phyloP scores from a whole-genome alignment of 164 flowering plant genomes.

The Vitis labrusca region DNA sequence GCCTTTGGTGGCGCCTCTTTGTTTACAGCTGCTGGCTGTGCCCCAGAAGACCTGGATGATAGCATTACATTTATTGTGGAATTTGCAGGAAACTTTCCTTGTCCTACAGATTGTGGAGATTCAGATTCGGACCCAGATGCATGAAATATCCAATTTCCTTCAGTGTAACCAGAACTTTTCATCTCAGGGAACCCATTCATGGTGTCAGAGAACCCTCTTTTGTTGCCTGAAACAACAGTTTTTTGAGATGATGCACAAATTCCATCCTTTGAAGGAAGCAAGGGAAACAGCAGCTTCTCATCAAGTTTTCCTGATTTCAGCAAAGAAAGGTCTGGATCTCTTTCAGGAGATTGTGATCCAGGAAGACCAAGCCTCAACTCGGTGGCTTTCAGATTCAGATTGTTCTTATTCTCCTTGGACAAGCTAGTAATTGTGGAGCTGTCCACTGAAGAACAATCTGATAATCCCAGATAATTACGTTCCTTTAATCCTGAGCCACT shows the following conservation, averaged over 20 bases:
- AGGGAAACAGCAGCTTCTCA: conserved; percentile 81
- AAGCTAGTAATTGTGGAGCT: conserved; percentile 59
- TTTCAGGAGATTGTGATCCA: conserved; percentile 80
- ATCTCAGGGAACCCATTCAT: conserved; percentile 61
- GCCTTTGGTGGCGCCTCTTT: conserved; percentile 54
- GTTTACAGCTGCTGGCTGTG: conserved; percentile 27
- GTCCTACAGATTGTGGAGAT: conserved; percentile 35
- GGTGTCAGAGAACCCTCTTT: conserved; percentile 87
- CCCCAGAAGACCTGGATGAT: conserved; percentile 40
- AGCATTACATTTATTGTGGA: conserved; percentile 30
- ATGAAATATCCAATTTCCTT: conserved; percentile 67
- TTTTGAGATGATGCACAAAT: conserved; percentile 44
- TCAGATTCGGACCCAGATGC: conserved; percentile 35
- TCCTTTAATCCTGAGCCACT: conserved; percentile 54
- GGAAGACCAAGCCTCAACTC: conserved; percentile 96
- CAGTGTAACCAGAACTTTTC: conserved; percentile 34
- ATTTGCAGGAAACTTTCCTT: conserved; percentile 46
- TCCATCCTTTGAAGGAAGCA: conserved; percentile 65
- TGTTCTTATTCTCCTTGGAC: conserved; percentile 44
- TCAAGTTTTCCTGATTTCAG: conserved; percentile 48
- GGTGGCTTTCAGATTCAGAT: conserved; percentile 76
- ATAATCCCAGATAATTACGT: conserved; percentile 73
- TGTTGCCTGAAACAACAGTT: conserved; percentile 65
- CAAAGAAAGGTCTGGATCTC: conserved; percentile 48
- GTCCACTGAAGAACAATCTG: conserved; percentile 84